Conservation (phyloP, 306 rosid genomes). For the Sophora flavescens region DNA sequence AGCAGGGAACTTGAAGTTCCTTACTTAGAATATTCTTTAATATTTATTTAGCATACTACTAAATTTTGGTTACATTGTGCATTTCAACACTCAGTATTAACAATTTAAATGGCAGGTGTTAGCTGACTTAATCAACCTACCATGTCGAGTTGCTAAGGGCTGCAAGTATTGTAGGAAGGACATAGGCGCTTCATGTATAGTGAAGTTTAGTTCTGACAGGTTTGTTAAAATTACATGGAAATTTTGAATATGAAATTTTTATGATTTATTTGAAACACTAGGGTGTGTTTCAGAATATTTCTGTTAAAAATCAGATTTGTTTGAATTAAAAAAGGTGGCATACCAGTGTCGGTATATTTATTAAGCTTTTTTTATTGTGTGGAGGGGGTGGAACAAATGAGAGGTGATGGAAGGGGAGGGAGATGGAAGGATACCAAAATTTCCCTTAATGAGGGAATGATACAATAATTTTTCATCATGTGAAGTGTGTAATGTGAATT, state of each 20-base stretch:
- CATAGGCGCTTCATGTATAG: slow-evolving; percentile 87
- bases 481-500: slow-evolving; percentile 9
- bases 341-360: neutral
- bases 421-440: neutral
- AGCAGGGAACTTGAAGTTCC: slow-evolving; percentile 13
- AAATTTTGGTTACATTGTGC: slow-evolving; percentile 22
- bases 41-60: slow-evolving; percentile 11
- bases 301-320: neutral
- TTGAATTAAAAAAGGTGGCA: slow-evolving; percentile 8
- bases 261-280: neutral
- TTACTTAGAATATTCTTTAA: slow-evolving; percentile 35
- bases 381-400: neutral
- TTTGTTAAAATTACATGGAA: slow-evolving; percentile 36
- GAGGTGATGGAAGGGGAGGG: neutral
- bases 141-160: slow-evolving; percentile 94
- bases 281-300: slow-evolving; percentile 24
- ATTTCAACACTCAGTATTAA: slow-evolving; percentile 14
- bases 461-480: neutral
- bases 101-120: slow-evolving; percentile 69
- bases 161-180: slow-evolving; percentile 85
- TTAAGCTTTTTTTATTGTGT: neutral
- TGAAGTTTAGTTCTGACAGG: slow-evolving; percentile 82
- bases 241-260: slow-evolving; percentile 34
- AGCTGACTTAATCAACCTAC: slow-evolving; percentile 85
- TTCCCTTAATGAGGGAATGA: neutral